phyloP scores from a whole-genome alignment of 441 rosid genomes.

The Populus tomentosa region DNA sequence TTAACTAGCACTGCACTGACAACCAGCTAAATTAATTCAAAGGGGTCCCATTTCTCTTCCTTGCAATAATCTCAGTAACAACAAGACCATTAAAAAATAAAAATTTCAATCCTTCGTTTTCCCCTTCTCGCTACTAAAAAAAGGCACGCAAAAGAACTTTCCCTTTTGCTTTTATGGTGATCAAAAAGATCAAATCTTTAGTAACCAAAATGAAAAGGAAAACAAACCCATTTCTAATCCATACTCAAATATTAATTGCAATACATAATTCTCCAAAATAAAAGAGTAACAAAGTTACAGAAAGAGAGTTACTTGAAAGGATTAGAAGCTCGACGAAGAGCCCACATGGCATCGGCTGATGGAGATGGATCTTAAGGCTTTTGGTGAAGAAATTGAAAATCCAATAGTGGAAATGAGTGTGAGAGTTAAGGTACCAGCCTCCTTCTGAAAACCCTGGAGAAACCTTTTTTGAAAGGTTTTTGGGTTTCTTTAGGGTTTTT shows the following conservation, averaged over 20 bases:
- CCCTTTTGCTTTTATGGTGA: neutral
- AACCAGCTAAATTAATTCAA: neutral
- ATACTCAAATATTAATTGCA: neutral
- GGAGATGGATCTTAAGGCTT: neutral
- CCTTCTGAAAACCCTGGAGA: neutral
- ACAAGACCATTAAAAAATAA: neutral
- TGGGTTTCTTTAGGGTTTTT: no score
- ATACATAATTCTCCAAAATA: neutral
- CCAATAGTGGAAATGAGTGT: neutral
- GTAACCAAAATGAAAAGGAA: neutral
- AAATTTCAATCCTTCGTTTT: neutral
- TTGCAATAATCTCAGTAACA: neutral
- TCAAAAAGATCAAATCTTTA: neutral
- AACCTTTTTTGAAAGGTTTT: neutral
- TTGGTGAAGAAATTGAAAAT: neutral
- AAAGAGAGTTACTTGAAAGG: constrained; percentile 1
- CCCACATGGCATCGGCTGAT: neutral
- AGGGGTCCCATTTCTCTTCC: neutral
- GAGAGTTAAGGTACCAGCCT: neutral
- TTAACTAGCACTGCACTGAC: neutral
- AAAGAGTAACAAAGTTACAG: neutral
- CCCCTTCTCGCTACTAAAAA: neutral
- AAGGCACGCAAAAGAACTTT: neutral
- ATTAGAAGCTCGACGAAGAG: constrained; percentile 14
- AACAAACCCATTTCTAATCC: neutral